A percentile compares a stretch with the other conserved stretches of the same genome.
These are phyloP conservation scores for Luffa acutangula DNA, from an alignment of 306 rosid species.

Conservation along the genomic window DNA sequence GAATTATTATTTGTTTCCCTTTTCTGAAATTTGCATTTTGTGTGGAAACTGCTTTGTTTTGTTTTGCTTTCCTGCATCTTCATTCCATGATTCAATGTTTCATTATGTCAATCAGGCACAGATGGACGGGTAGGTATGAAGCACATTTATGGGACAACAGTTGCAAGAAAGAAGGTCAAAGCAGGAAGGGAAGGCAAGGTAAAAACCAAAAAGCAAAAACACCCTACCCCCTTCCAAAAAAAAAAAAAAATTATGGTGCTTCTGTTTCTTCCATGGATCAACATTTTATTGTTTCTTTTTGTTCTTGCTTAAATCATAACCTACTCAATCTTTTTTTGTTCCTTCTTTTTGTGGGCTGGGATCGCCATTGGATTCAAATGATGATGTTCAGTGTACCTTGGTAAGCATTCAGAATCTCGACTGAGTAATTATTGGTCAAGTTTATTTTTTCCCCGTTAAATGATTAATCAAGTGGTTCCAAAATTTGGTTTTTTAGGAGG, in stretches of 20 bases:
- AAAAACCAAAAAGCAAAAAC: not conserved
- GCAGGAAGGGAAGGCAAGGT: conserved; percentile 98
- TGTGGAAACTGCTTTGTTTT: not conserved
- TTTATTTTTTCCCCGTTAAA: not conserved
- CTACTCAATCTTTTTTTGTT: not conserved
- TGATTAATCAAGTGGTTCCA: conserved; percentile 8
- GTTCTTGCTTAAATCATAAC: conserved; percentile 8
- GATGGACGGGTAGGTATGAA: conserved; percentile 96
- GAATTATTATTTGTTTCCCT: no score
- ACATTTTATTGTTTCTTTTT: conserved; percentile 7
- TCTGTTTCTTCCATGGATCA: not conserved
- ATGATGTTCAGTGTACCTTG: conserved; percentile 67
- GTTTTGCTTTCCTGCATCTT: not conserved
- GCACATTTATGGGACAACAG: conserved; percentile 96
- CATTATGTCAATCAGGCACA: conserved; percentile 47
- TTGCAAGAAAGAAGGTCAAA: conserved; percentile 92
- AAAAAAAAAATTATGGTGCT: not conserved
- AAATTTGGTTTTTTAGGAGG: conserved; percentile 59
- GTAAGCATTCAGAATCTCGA: conserved; percentile 29
- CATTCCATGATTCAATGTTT: not conserved
- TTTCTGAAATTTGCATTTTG: not conserved
- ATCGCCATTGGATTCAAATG: conserved; percentile 16
- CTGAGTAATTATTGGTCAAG: not conserved
- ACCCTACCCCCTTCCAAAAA: not conserved
- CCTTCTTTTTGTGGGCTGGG: conserved; percentile 15